Conservation (phyloP, 768 basidiomycete species). For the Kwoniella sp. region DNA sequence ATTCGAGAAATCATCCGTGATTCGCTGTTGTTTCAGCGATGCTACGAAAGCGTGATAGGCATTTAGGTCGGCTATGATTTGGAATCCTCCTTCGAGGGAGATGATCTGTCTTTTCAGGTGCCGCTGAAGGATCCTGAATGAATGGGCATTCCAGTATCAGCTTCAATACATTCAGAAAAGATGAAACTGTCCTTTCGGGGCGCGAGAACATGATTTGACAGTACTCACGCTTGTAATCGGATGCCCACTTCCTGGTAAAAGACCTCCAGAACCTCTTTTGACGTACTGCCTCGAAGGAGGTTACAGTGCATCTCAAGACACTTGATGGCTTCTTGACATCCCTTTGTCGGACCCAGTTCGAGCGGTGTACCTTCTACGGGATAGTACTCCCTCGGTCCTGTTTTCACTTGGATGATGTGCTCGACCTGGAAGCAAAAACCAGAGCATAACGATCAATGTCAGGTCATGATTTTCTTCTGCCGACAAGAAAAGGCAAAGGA, state of each 20-base stretch:
- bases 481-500: no score
- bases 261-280: conserved; percentile 93
- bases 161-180: no score
- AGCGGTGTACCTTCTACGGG: conserved; percentile 76
- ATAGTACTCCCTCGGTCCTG: conserved; percentile 84
- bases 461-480: no score
- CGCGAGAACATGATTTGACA: no score
- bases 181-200: no score
- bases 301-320: conserved; percentile 90
- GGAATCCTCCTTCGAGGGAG: conserved; percentile 88
- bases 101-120: conserved; percentile 98
- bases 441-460: no score
- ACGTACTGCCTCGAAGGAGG: conserved; percentile 87
- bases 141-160: no score
- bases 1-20: conserved; percentile 85
- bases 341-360: conserved; percentile 81
- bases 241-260: conserved; percentile 98
- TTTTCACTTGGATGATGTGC: conserved; percentile 81
- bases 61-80: conserved; percentile 94
- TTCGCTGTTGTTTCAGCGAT: conserved; percentile 79
- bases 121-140: conserved; percentile 87
- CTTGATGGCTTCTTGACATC: conserved; percentile 84
- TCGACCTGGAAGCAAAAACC: conserved; percentile 76
- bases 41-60: conserved; percentile 86
- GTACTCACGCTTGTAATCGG: conserved; percentile 73